Evolutionary conservation across 352 stramenopile genomes (phyloP).

Genomic region (Globisporangium middletonii): DNA sequence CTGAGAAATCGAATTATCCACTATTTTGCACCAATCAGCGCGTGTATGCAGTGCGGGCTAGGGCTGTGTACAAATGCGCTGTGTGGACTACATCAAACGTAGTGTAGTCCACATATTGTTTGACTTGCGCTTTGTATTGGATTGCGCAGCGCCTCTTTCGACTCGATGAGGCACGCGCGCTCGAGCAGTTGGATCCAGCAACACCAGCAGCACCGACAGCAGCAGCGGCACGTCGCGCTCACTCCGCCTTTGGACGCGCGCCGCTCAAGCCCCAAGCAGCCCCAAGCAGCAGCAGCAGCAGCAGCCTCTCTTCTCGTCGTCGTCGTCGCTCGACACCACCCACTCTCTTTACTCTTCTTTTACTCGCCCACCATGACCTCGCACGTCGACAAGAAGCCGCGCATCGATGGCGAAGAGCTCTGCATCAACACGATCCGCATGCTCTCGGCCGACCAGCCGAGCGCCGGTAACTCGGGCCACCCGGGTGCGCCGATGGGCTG

Average conservation of each 20-base stretch:
- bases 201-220: neutral
- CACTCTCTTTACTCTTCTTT: neutral
- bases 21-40: too few species aligned
- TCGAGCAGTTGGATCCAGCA: too few species aligned
- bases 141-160: neutral
- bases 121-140: neutral
- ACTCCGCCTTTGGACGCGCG: conserved; percentile 38
- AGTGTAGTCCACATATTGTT: neutral
- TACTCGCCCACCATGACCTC: conserved; percentile 41
- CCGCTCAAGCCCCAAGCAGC: conserved; percentile 27
- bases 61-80: too few species aligned
- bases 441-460: conserved; percentile 96
- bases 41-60: too few species aligned
- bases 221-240: conserved; percentile 1
- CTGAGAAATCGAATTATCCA: too few species aligned
- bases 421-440: conserved; percentile 98
- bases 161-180: too few species aligned
- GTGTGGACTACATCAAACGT: too few species aligned
- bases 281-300: neutral
- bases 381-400: conserved; percentile 79
- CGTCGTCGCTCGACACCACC: neutral
- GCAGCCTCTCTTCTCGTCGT: conserved; percentile 2
- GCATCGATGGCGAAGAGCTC: conserved; percentile 77
- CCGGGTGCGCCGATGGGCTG: conserved; percentile 98
- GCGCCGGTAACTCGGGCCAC: conserved; percentile 97